These are phyloP conservation scores for Talinum fruticosum DNA, from an alignment of 148 eudicot genomes.

Conservation along the genomic window DNA sequence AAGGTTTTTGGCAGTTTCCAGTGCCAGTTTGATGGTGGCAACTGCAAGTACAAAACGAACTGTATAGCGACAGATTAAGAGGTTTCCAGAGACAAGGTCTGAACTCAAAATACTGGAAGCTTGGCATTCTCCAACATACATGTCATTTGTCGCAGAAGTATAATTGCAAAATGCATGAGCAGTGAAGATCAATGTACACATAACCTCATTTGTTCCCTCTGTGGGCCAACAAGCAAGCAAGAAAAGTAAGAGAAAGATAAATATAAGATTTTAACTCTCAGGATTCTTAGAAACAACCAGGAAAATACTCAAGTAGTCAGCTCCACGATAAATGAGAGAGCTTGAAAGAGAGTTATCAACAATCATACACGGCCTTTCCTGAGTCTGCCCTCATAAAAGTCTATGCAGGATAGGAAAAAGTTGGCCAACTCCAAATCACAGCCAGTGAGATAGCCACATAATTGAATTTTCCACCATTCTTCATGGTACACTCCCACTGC, in stretches of 20 bases:
- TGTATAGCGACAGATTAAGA: constrained; percentile 89
- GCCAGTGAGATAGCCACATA: too few species aligned
- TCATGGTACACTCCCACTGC: too few species aligned
- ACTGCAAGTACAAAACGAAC: constrained; percentile 91
- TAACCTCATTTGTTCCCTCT: constrained; percentile 60
- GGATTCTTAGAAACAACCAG: background rate
- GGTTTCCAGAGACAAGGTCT: constrained; percentile 73
- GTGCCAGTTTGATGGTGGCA: constrained; percentile 77
- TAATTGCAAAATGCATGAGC: constrained; percentile 67
- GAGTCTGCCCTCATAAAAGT: too few species aligned
- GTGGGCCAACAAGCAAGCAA: constrained; percentile 30
- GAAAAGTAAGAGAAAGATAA: background rate
- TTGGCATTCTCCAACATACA: constrained; percentile 91
- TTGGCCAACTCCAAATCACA: too few species aligned
- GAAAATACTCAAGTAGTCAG: background rate
- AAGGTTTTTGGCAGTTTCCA: constrained; percentile 76
- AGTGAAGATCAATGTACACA: constrained; percentile 65
- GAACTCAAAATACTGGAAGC: constrained; percentile 56
- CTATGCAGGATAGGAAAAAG: too few species aligned
- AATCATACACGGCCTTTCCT: too few species aligned
- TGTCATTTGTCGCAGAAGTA: constrained; percentile 44
- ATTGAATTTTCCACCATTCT: too few species aligned
- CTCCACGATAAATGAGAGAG: too few species aligned
- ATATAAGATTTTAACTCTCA: background rate
- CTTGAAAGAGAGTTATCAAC: too few species aligned